Percentiles rank a stretch among this genome's conserved stretches.
phyloP scores from a whole-genome alignment of 805 yeast species.

The Metschnikowia lunata region DNA sequence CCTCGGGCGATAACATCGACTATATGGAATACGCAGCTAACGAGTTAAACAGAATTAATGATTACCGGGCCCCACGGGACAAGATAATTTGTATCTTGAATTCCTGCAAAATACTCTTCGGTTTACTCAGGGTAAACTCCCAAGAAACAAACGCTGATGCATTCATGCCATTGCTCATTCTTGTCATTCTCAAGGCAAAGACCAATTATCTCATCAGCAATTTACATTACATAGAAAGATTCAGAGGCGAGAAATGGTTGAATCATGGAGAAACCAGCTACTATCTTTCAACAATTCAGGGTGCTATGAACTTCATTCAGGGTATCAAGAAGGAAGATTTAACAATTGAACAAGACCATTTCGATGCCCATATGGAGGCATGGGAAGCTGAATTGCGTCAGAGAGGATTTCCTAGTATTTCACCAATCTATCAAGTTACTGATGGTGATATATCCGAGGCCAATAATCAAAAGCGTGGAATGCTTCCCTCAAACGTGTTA shows the following conservation, averaged over 20 bases:
- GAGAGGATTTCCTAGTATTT: not conserved
- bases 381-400: slow-evolving; percentile 36
- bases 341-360: slow-evolving; percentile 59
- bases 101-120: slow-evolving; percentile 89
- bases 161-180: slow-evolving; percentile 84
- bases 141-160: slow-evolving; percentile 83
- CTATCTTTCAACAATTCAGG: slow-evolving; percentile 84
- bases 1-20: slow-evolving; percentile 16
- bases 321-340: slow-evolving; percentile 54
- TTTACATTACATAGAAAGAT: slow-evolving; percentile 78
- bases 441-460: slow-evolving; percentile 3
- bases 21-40: slow-evolving; percentile 61
- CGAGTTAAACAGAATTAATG: slow-evolving; percentile 74
- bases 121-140: slow-evolving; percentile 69
- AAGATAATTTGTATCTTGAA: slow-evolving; percentile 87
- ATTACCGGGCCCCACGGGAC: slow-evolving; percentile 90
- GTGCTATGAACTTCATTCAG: slow-evolving; percentile 78
- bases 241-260: slow-evolving; percentile 68
- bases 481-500: slow-evolving; percentile 36
- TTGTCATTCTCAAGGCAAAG: slow-evolving; percentile 67
- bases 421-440: not conserved
- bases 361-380: slow-evolving; percentile 50
- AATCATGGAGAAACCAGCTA: slow-evolving; percentile 84
- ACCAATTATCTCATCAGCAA: slow-evolving; percentile 69
- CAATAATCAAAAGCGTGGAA: slow-evolving; percentile 3